phyloP scores from a whole-genome alignment of 2,329 filamentous ascomycete species.

The Fusarium piperis region DNA sequence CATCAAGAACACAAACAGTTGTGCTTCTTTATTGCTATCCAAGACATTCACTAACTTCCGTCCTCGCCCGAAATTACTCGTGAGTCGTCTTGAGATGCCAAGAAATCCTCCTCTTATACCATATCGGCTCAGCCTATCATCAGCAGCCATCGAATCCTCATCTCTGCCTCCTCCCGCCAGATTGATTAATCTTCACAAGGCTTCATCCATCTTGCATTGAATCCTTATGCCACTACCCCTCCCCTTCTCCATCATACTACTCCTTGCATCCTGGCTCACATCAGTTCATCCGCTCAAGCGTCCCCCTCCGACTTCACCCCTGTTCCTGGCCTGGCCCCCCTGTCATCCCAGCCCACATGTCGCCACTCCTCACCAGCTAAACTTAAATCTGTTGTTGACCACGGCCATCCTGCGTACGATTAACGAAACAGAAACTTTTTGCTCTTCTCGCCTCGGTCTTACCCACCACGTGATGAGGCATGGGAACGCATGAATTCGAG shows the following conservation, averaged over 20 bases:
- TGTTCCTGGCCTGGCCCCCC: conserved; percentile 16
- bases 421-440: conserved; percentile 25
- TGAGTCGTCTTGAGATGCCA: neutral
- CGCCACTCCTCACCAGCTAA: conserved; percentile 14
- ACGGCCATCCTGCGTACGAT: conserved; percentile 10
- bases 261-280: conserved; percentile 23
- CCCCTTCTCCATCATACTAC: conserved; percentile 2
- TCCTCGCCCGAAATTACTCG: neutral
- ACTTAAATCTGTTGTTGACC: conserved; percentile 1
- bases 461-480: neutral
- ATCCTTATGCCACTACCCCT: conserved; percentile 15
- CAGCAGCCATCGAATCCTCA: neutral
- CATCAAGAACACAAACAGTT: neutral
- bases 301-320: conserved; percentile 11
- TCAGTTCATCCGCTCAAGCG: conserved; percentile 29
- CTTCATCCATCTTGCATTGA: conserved; percentile 7
- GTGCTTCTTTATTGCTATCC: neutral
- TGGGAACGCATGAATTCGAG: neutral
- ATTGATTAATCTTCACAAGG: conserved; percentile 1
- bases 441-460: neutral
- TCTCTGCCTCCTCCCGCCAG: neutral
- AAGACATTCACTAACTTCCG: neutral
- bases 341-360: conserved; percentile 3
- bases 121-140: neutral
- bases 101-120: neutral